Evolutionary conservation across 23 red algal genomes (phyloP).

Genomic region (Gracilaria domingensis): DNA sequence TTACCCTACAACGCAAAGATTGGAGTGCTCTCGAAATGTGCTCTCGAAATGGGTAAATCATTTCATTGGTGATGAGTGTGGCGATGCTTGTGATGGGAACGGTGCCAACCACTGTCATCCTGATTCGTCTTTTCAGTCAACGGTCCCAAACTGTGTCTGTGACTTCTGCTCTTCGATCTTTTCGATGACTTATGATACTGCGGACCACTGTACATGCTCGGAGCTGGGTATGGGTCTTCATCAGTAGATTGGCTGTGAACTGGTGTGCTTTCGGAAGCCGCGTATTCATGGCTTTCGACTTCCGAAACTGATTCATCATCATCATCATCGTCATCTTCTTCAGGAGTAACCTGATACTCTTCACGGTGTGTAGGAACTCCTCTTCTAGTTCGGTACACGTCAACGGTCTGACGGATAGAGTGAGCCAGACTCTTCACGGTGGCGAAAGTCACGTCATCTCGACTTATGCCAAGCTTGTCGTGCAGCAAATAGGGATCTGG

Average conservation of each 20-base stretch:
- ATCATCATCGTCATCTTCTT: slow-evolving; percentile 6
- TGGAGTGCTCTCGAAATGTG: neutral
- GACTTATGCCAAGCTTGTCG: slow-evolving; percentile 42
- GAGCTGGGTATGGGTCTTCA: slow-evolving; percentile 60
- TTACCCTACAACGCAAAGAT: neutral
- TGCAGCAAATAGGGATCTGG: slow-evolving; percentile 61
- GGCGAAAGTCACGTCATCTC: slow-evolving; percentile 60
- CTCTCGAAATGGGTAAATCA: neutral
- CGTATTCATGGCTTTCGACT: slow-evolving; percentile 37
- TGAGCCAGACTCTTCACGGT: slow-evolving; percentile 30
- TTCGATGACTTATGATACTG: slow-evolving; percentile 36
- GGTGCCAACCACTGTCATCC: slow-evolving; percentile 37
- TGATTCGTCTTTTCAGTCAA: slow-evolving; percentile 43
- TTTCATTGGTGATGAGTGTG: slow-evolving; percentile 12
- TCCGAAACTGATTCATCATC: slow-evolving; percentile 9
- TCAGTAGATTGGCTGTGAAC: slow-evolving; percentile 67
- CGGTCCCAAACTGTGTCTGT: slow-evolving; percentile 33
- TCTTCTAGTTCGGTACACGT: slow-evolving; percentile 34
- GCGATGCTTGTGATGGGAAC: neutral
- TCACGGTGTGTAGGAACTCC: neutral
- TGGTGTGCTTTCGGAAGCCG: slow-evolving; percentile 34
- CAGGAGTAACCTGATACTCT: neutral
- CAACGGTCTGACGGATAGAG: slow-evolving; percentile 42
- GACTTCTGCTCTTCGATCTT: neutral
- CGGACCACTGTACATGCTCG: slow-evolving; percentile 51